Evolutionary conservation across 306 rosid genomes (phyloP).

Genomic region (Carpinus viminea): DNA sequence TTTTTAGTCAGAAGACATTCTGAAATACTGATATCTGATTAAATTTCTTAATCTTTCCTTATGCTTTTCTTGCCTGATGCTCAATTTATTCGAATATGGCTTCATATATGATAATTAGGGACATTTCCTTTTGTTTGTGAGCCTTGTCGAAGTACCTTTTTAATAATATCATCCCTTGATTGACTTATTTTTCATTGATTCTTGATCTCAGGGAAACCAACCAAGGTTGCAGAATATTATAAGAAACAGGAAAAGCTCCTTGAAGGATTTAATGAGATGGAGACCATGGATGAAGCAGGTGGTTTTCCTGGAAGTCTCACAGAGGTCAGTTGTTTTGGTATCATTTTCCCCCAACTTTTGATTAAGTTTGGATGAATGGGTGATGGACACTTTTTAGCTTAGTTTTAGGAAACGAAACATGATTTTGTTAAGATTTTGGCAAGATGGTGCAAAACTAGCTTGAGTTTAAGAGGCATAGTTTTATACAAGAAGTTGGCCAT

Average conservation of each 20-base stretch:
- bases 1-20: not conserved
- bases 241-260: constrained; percentile 71
- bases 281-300: constrained; percentile 59
- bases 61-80: not conserved
- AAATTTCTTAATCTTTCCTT: not conserved
- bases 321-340: constrained; percentile 47
- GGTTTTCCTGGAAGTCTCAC: constrained; percentile 62
- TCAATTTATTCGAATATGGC: not conserved
- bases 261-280: constrained; percentile 83
- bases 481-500: not conserved
- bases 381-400: not conserved
- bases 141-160: not conserved
- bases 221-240: constrained; percentile 69
- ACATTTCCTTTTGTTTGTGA: not conserved
- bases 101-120: not conserved
- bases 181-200: not conserved
- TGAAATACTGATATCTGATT: not conserved
- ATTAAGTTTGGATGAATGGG: not conserved
- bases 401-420: not conserved
- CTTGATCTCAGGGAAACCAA: constrained; percentile 46
- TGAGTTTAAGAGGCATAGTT: not conserved
- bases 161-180: not conserved
- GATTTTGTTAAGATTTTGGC: constrained; percentile 8
- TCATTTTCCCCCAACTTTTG: not conserved
- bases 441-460: not conserved